Base-by-base conservation (phyloP, 371 early-diverging fungal species). In the Furculomyces boomerangus region DNA sequence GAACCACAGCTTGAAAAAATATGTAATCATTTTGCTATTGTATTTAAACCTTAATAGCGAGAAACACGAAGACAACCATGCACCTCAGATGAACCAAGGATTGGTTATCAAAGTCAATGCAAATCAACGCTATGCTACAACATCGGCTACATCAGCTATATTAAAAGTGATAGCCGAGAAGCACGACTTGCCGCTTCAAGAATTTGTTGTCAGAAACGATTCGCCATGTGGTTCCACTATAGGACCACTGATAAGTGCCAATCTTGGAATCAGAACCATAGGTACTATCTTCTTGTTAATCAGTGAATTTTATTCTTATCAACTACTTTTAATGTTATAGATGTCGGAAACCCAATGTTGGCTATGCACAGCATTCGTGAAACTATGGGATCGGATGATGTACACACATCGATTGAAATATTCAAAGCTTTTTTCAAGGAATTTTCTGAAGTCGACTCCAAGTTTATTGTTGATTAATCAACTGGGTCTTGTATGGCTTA, bases 331-430 rank as follows among this genome's bases (percentile, higher is more conserved):
- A 5, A 43, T 20, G 49, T 54, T 41, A 46, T 56, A 76, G 93
- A 97, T 73, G 82, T 94, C 25, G 95, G 97, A 54, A 89, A 86
- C 61, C 89, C 95, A 39, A 91, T 93, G 68, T 64, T 93, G 46
- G 83, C 83, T 64, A 97, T 94, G 97, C 97, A 94, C 71, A 88
- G 88, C 55, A 85, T 90, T 70, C 88, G 95, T 55, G 95, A 97
- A 70, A 82, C 78, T n/a, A 81, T 84, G 59, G 97, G 95, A 14
- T 75, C 81, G 8, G 83, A 88, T 48, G 97, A 93, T 67, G 86
- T 94, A 31, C 74, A 72, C 3, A 70, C 82, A 65, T 82, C 90
- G 29, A 84, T 92, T 57, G 68, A 77, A 57, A 69, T 97, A 56
- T 90, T 97, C 59, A 64, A 71, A 59, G 57, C 53, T 40, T 68